These are phyloP conservation scores for Antitrichia curtipendula DNA, from an alignment of 225 moss, liverwort and hornwort genomes.

Conservation along the genomic window DNA sequence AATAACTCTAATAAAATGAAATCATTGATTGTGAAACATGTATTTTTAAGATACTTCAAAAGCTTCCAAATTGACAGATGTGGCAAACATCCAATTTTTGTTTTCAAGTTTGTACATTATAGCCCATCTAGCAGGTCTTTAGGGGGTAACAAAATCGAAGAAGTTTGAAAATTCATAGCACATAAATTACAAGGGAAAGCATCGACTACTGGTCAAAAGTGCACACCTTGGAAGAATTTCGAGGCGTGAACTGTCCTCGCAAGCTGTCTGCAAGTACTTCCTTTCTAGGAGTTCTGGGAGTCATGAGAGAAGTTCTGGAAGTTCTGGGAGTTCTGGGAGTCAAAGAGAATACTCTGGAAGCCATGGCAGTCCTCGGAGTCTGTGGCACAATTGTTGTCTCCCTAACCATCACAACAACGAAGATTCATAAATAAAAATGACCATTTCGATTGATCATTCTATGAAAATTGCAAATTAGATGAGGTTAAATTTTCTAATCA, in stretches of 20 bases:
- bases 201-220: background rate
- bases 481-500: background rate
- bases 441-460: background rate
- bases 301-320: background rate
- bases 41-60: background rate
- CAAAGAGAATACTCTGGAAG: background rate
- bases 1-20: too few relatives aligned
- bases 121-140: background rate
- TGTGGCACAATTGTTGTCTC: background rate
- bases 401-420: background rate
- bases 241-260: constrained; percentile 35
- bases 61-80: background rate
- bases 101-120: background rate
- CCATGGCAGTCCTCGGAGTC: background rate
- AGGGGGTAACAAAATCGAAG: background rate
- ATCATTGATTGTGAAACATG: background rate
- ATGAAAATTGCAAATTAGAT: background rate
- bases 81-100: background rate
- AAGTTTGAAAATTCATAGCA: background rate
- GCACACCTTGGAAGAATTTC: constrained; percentile 12
- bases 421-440: background rate
- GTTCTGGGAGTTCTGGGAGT: background rate
- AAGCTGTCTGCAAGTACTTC: constrained; percentile 31
- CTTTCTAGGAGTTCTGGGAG: constrained; percentile 8
- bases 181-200: background rate